Conservation (phyloP, 768 basidiomycete genomes). For the Tephrocybe sp. region DNA sequence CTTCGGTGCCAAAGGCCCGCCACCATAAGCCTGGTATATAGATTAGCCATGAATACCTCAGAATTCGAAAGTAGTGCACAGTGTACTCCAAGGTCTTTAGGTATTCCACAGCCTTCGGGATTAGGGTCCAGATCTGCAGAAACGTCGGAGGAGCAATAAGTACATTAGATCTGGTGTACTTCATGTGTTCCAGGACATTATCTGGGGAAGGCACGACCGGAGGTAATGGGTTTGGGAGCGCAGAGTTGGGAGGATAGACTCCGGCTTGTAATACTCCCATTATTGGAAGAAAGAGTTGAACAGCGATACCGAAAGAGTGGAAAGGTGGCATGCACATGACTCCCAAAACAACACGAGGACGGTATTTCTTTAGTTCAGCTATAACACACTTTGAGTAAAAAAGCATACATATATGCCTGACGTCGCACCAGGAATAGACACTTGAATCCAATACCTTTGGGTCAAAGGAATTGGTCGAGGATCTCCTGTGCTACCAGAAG, state of each 20-base stretch:
- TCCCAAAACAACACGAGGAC: slow-evolving; percentile 8
- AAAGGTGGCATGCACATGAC: slow-evolving; percentile 28
- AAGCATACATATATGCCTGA: not conserved
- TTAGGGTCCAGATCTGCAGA: slow-evolving; percentile 25
- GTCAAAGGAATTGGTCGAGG: slow-evolving; percentile 31
- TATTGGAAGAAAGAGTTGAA: slow-evolving; percentile 23
- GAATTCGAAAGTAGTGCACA: no score
- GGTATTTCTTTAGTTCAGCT: slow-evolving; percentile 9
- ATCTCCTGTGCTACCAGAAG: slow-evolving; percentile 36
- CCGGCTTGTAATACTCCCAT: slow-evolving; percentile 13
- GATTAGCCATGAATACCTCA: not conserved
- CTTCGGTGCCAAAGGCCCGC: slow-evolving; percentile 27
- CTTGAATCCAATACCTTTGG: slow-evolving; percentile 11
- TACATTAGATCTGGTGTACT: slow-evolving; percentile 14
- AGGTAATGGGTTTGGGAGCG: no score
- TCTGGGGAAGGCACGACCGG: slow-evolving; percentile 32
- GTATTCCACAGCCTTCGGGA: slow-evolving; percentile 17
- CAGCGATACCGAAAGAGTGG: slow-evolving; percentile 24
- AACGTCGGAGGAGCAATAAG: slow-evolving; percentile 26
- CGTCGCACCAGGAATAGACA: no score
- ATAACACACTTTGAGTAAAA: not conserved
- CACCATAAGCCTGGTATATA: slow-evolving; percentile 22
- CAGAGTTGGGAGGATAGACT: slow-evolving; percentile 29
- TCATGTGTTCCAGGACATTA: slow-evolving; percentile 27
- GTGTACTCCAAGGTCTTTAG: slow-evolving; percentile 24